Evolutionary conservation across 805 yeast genomes (phyloP).

Genomic region (Pichia cabralensis): DNA sequence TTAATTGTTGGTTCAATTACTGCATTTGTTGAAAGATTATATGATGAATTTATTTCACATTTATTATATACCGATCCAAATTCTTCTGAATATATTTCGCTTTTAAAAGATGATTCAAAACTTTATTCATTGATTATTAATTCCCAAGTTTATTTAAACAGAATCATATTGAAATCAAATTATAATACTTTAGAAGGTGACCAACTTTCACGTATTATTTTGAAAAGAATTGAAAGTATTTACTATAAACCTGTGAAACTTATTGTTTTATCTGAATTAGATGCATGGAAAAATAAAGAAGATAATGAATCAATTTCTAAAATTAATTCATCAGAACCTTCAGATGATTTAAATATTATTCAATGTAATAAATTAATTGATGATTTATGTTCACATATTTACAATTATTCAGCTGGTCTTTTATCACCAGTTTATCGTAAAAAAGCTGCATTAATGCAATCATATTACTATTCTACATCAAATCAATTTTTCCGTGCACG

Average conservation of each 20-base stretch:
- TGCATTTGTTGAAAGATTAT: conserved; percentile 84
- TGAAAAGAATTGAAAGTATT: conserved; percentile 82
- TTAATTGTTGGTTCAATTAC: conserved; percentile 76
- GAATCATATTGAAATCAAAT: conserved; percentile 36
- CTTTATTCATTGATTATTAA: conserved; percentile 72
- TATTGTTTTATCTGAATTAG: conserved; percentile 55
- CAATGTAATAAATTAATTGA: conserved; percentile 52
- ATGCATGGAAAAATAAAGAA: conserved; percentile 53
- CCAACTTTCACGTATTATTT: conserved; percentile 62
- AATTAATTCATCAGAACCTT: conserved; percentile 12
- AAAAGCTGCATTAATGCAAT: conserved; percentile 74
- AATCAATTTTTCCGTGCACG: conserved; percentile 77
- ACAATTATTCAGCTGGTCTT: conserved; percentile 35
- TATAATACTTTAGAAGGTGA: conserved; percentile 37
- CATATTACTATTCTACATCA: conserved; percentile 87
- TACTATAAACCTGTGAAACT: conserved; percentile 84
- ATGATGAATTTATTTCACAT: conserved; percentile 86
- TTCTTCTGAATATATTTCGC: conserved; percentile 82
- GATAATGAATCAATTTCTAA: conserved; percentile 29
- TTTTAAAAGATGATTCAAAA: conserved; percentile 77
- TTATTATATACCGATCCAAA: conserved; percentile 89
- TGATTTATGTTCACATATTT: conserved; percentile 53
- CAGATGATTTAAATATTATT: conserved; percentile 21
- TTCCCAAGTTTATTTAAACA: conserved; percentile 78
- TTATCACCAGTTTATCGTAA: conserved; percentile 61